Conservation (phyloP, 495 filamentous ascomycete species). For the Oleoguttula mirabilis region DNA sequence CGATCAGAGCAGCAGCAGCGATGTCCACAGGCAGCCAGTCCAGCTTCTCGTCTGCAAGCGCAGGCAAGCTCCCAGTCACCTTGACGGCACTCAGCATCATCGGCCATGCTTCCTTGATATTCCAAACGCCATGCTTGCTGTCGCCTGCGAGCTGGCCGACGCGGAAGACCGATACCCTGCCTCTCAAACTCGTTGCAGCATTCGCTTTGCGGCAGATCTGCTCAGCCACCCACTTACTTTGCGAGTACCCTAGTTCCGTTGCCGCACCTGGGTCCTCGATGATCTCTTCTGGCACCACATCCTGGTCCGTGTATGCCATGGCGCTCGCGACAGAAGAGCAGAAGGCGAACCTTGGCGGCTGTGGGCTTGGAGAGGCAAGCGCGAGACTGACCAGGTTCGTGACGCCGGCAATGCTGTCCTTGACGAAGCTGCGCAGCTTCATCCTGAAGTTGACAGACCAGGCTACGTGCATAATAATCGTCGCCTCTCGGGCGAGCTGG, state of each 20-base stretch:
- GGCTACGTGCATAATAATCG: constrained; percentile 49
- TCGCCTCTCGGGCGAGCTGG: constrained; percentile 32
- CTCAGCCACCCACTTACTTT: constrained; percentile 54
- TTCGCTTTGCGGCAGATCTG: constrained; percentile 33
- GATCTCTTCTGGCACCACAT: constrained; percentile 37
- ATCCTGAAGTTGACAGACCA: constrained; percentile 65
- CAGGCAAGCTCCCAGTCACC: constrained; percentile 40
- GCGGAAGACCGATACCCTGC: constrained; percentile 34
- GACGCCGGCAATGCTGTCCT: constrained; percentile 42
- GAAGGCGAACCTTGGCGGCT: constrained; percentile 38
- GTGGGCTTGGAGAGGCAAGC: constrained; percentile 25
- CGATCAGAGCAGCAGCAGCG: constrained; percentile 38
- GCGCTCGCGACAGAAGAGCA: constrained; percentile 47
- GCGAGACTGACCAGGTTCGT: constrained; percentile 44
- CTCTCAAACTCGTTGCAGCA: constrained; percentile 17
- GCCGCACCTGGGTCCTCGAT: constrained; percentile 38
- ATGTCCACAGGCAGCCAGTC: constrained; percentile 49
- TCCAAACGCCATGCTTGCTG: constrained; percentile 46
- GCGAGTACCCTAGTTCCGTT: constrained; percentile 46
- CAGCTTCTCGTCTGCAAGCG: constrained; percentile 36
- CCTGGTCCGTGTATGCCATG: constrained; percentile 4
- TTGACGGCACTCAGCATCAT: constrained; percentile 41
- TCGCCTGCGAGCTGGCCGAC: constrained; percentile 51
- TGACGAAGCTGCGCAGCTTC: constrained; percentile 44
- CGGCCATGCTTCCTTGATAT: constrained; percentile 50